Percentiles rank a stretch among this genome's conserved stretches.
Evolutionary conservation across 345 rosid genomes (phyloP).

Genomic region (Gossypium turneri): DNA sequence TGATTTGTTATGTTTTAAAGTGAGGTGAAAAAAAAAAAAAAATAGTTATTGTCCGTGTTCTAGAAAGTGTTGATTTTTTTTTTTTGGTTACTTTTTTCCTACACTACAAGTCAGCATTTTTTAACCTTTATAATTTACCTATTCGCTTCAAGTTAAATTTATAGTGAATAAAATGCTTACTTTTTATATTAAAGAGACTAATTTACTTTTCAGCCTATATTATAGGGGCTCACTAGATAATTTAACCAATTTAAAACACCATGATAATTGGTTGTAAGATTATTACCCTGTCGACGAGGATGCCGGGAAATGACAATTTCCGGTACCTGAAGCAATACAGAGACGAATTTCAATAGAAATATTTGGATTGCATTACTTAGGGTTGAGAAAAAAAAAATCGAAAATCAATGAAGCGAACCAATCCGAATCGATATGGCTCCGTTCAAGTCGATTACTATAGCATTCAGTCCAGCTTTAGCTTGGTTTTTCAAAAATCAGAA

Average conservation of each 20-base stretch:
- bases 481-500: background rate
- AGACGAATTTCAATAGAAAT: slow-evolving; percentile 3
- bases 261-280: slow-evolving; percentile 11
- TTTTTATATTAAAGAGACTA: background rate
- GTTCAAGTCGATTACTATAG: no score
- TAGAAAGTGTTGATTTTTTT: background rate
- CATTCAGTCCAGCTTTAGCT: no score
- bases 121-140: no score
- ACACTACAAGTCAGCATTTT: no score
- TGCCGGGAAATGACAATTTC: slow-evolving; percentile 64
- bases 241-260: background rate
- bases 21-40: no score
- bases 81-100: background rate
- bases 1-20: no score
- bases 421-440: no score
- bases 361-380: background rate
- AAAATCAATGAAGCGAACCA: no score
- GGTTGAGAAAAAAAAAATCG: no score
- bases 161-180: background rate
- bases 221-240: background rate
- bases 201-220: background rate
- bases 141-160: background rate
- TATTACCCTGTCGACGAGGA: slow-evolving; percentile 39
- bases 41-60: background rate
- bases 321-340: slow-evolving; percentile 51